phyloP scores from a whole-genome alignment of 1,284 basidiomycete genomes.

The Moesziomyces sp. region DNA sequence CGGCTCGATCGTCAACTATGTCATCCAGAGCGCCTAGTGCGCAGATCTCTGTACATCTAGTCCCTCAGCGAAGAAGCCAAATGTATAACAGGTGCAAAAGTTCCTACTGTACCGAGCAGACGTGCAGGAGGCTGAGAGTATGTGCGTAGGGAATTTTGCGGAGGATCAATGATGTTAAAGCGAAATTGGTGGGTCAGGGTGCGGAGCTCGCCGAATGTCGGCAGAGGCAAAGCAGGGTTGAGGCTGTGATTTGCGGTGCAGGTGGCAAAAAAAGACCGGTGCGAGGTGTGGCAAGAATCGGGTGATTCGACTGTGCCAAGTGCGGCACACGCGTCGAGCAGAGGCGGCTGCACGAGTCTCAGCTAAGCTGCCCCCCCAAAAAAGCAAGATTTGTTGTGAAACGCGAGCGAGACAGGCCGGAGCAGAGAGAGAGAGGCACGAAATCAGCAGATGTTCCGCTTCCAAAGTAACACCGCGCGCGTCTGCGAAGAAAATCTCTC shows the following conservation, averaged over 20 bases:
- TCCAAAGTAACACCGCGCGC: constrained; percentile 20
- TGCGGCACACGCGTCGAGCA: neutral
- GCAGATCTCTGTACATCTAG: too few relatives aligned
- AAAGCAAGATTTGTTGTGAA: neutral
- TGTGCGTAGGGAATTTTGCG: too few relatives aligned
- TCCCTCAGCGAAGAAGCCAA: too few relatives aligned
- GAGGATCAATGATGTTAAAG: too few relatives aligned
- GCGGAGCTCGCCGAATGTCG: too few relatives aligned
- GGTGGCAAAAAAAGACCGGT: too few relatives aligned
- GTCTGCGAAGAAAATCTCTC: neutral
- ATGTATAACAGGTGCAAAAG: too few relatives aligned
- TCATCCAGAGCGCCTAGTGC: constrained; percentile 30
- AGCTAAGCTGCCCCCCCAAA: constrained; percentile 16
- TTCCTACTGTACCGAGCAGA: too few relatives aligned
- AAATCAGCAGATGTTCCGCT: constrained; percentile 12
- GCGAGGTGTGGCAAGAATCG: constrained; percentile 10
- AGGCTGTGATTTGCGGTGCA: too few relatives aligned
- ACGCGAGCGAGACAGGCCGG: neutral
- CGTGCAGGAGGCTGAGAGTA: too few relatives aligned
- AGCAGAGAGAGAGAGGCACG: neutral
- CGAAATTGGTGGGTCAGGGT: too few relatives aligned
- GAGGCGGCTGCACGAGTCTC: constrained; percentile 1
- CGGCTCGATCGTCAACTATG: constrained; percentile 37
- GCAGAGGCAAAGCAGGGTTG: too few relatives aligned
- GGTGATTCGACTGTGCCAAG: constrained; percentile 13